Conservation (phyloP, 2,329 filamentous ascomycete species). For the Aschersonia sp. region DNA sequence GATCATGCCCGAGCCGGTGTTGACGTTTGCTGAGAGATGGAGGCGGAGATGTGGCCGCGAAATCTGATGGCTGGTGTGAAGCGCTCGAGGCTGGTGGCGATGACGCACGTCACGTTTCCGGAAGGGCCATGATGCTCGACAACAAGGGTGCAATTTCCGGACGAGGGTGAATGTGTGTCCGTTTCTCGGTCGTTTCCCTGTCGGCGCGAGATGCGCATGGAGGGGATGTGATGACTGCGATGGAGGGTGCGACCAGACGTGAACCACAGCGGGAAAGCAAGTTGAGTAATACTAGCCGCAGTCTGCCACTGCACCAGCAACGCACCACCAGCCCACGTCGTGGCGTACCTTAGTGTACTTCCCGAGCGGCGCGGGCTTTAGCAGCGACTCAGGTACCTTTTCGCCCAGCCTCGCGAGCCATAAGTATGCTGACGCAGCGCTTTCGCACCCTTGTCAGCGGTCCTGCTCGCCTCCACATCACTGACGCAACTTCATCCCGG, state of each 20-base stretch:
- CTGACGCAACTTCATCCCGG: slow-evolving; percentile 2
- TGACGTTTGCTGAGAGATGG: neutral
- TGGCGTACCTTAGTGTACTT: neutral
- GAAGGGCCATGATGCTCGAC: too few relatives aligned
- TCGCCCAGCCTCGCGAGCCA: too few relatives aligned
- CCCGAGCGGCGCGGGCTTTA: neutral
- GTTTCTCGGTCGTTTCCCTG: too few relatives aligned
- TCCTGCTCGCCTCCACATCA: slow-evolving; percentile 1
- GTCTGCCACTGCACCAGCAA: too few relatives aligned
- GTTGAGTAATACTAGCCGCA: too few relatives aligned
- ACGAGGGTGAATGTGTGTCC: too few relatives aligned
- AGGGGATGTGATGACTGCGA: too few relatives aligned
- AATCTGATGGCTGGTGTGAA: neutral
- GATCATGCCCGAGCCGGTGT: neutral
- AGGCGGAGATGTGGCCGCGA: neutral
- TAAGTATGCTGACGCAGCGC: neutral
- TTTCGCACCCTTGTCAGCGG: neutral
- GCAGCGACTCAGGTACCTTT: neutral
- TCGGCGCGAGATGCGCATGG: too few relatives aligned
- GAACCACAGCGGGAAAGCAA: too few relatives aligned
- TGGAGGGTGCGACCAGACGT: too few relatives aligned
- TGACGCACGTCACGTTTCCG: neutral
- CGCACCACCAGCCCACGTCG: too few relatives aligned
- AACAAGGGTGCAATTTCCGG: too few relatives aligned
- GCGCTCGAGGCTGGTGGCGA: neutral